Evolutionary conservation across 805 yeast genomes (phyloP).

Genomic region (Kodamaea fukazawae): DNA sequence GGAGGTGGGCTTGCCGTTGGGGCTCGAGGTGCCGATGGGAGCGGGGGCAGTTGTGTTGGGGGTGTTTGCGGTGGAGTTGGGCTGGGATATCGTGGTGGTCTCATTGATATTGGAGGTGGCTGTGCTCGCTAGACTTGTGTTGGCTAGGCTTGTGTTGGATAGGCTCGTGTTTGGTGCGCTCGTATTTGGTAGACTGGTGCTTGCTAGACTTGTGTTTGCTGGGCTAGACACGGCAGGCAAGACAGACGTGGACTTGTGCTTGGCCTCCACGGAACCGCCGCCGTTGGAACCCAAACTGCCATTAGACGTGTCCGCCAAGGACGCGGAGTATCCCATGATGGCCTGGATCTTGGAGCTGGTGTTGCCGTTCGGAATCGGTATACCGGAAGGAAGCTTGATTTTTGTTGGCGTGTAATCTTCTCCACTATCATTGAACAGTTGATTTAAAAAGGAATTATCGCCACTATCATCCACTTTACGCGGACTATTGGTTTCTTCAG

Average conservation of each 20-base stretch:
- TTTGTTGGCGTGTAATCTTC: conserved; percentile 7
- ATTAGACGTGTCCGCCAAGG: conserved; percentile 2
- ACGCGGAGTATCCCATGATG: background rate
- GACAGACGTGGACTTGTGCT: background rate
- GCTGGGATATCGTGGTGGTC: background rate
- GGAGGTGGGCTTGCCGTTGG: background rate
- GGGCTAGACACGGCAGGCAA: background rate
- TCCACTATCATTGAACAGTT: conserved; percentile 6
- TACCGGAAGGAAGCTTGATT: conserved; percentile 4
- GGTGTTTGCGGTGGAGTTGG: background rate
- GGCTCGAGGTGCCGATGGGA: background rate
- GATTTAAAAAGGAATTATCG: conserved; percentile 6
- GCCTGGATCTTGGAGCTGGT: conserved; percentile 1
- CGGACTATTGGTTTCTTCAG: conserved; percentile 7
- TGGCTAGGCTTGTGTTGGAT: background rate
- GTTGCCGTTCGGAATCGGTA: background rate
- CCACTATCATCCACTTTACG: conserved; percentile 6
- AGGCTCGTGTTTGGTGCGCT: background rate
- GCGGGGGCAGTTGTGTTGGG: background rate
- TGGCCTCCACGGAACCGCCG: conserved; percentile 4
- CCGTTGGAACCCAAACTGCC: background rate
- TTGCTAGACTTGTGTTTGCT: background rate
- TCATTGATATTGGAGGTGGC: conserved; percentile 1
- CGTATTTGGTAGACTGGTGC: background rate
- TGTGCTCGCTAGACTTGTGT: background rate